Percentiles rank a stretch among this genome's conserved stretches.
phyloP scores from a whole-genome alignment of 2,329 filamentous ascomycete species.

The Penicillium sp. region DNA sequence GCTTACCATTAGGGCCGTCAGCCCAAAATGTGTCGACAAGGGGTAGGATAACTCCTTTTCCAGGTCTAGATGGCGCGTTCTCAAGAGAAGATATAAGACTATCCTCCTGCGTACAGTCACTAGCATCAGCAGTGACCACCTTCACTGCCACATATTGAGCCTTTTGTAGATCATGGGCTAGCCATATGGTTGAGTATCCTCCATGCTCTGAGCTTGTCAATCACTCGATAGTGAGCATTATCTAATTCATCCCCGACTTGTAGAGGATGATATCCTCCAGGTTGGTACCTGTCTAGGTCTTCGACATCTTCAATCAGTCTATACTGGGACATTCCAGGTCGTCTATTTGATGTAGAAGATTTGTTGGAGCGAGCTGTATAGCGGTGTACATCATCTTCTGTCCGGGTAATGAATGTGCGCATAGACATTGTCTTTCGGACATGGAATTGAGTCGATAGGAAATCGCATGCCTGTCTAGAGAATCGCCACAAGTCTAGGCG shows the following conservation, averaged over 20 bases:
- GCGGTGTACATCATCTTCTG: neutral
- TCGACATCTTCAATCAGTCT: constrained; percentile 8
- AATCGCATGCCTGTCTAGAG: neutral
- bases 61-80: constrained; percentile 1
- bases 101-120: constrained; percentile 6
- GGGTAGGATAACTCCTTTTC: constrained; percentile 16
- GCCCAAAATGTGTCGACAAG: constrained; percentile 30
- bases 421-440: neutral
- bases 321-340: constrained; percentile 4
- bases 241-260: constrained; percentile 11
- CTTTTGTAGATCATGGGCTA: constrained; percentile 29
- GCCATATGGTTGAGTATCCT: constrained; percentile 37
- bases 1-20: constrained; percentile 25
- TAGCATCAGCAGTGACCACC: constrained; percentile 30
- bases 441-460: neutral
- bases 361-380: neutral
- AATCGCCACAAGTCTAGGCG: neutral
- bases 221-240: constrained; percentile 14
- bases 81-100: constrained; percentile 13
- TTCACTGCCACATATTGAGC: constrained; percentile 38
- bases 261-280: constrained; percentile 16
- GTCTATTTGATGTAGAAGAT: neutral
- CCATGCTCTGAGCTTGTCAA: constrained; percentile 19
- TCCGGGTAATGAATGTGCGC: neutral
- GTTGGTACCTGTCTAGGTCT: constrained; percentile 12